Percentiles rank a stretch among this genome's conserved stretches.
Conservation (phyloP, 257 asterid species). For the Scutellaria baicalensis region DNA sequence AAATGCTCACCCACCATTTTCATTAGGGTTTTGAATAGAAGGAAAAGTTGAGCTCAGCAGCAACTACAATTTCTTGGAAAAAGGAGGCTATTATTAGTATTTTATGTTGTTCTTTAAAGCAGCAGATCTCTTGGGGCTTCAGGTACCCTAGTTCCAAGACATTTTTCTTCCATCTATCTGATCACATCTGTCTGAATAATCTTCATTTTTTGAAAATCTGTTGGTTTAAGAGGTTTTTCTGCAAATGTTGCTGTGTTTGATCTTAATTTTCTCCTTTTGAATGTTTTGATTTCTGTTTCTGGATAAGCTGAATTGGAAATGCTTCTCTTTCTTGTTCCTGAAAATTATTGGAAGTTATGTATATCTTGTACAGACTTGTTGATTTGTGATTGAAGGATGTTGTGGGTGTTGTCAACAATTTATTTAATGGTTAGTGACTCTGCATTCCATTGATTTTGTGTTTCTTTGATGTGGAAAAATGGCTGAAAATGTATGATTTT, state of each 20-base stretch:
- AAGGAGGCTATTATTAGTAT: conserved; percentile 6
- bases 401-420: neutral
- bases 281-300: neutral
- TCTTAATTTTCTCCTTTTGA: neutral
- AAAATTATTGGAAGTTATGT: neutral
- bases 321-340: neutral
- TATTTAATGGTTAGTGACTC: neutral
- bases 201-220: conserved; percentile 5
- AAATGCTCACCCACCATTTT: conserved; percentile 25
- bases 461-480: neutral
- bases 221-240: neutral
- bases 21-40: conserved; percentile 13
- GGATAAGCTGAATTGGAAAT: neutral
- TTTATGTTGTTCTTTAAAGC: neutral
- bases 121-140: conserved; percentile 35
- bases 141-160: conserved; percentile 18
- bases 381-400: neutral
- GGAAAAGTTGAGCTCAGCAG: neutral
- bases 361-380: neutral
- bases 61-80: neutral
- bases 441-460: neutral
- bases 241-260: neutral
- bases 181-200: neutral
- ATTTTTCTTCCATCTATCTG: conserved; percentile 10
- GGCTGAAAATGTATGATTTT: neutral